Evolutionary conservation across 306 rosid genomes (phyloP).

Genomic region (Trichosanthes cucumerina): DNA sequence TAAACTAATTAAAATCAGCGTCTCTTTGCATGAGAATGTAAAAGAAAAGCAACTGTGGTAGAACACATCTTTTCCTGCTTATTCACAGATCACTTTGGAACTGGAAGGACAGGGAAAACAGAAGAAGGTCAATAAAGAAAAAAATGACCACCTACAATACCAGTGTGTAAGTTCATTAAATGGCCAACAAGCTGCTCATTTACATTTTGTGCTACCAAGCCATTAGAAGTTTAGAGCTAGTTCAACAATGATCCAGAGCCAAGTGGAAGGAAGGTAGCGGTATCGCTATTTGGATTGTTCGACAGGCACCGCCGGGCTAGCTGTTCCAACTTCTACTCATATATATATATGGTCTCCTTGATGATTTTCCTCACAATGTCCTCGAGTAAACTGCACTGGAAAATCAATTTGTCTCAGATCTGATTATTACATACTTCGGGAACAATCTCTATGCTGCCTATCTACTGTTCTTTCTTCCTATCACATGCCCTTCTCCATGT

Average conservation of each 20-base stretch:
- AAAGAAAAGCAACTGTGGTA: background rate
- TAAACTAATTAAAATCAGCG: background rate
- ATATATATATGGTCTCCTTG: background rate
- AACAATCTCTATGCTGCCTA: slow-evolving; percentile 53
- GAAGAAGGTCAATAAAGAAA: background rate
- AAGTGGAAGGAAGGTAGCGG: too few species aligned
- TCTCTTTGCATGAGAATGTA: background rate
- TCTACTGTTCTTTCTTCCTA: slow-evolving; percentile 59
- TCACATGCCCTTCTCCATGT: slow-evolving; percentile 59
- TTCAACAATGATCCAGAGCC: too few species aligned
- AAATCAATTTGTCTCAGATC: slow-evolving; percentile 51
- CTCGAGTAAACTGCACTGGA: slow-evolving; percentile 67
- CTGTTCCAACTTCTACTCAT: background rate
- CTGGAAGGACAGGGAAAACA: background rate
- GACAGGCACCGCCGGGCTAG: background rate
- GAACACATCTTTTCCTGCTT: background rate
- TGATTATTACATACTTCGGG: slow-evolving; percentile 44
- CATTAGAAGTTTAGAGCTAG: too few species aligned
- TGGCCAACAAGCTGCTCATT: background rate
- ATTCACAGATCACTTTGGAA: background rate
- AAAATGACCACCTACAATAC: background rate
- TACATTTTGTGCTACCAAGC: too few species aligned
- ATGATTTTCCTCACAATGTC: slow-evolving; percentile 50
- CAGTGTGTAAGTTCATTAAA: background rate
- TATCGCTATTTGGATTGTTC: too few species aligned